phyloP scores from a whole-genome alignment of 1,284 basidiomycete genomes.

The Ganoderma multipileum region DNA sequence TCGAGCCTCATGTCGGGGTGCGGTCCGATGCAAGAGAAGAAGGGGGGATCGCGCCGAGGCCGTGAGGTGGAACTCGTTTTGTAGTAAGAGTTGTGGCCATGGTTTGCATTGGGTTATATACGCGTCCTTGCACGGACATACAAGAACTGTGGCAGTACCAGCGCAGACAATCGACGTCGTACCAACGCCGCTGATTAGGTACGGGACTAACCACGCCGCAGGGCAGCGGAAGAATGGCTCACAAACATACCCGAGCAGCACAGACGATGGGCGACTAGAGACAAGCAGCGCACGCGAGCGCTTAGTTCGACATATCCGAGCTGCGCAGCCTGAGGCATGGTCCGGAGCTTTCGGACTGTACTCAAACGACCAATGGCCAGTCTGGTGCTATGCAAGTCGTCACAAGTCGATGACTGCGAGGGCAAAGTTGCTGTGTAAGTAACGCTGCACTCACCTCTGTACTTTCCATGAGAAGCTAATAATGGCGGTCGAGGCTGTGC shows the following conservation, averaged over 20 bases:
- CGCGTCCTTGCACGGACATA: background rate
- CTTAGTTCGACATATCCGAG: background rate
- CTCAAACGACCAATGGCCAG: background rate
- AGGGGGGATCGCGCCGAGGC: background rate
- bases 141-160: background rate
- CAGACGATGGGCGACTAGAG: background rate
- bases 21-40: background rate
- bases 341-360: background rate
- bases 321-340: background rate
- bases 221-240: background rate
- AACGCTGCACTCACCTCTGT: background rate
- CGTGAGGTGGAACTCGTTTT: background rate
- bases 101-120: background rate
- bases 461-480: background rate
- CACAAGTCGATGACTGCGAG: background rate
- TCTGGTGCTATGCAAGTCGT: background rate
- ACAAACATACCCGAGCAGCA: background rate
- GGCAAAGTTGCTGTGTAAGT: background rate
- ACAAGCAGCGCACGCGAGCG: background rate
- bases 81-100: background rate
- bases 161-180: background rate
- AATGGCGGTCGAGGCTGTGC: background rate
- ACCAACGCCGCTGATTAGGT: background rate
- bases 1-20: slow-evolving; percentile 15
- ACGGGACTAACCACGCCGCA: background rate